Evolutionary conservation across 345 rosid genomes (phyloP), one percentile per base, ranked within the genome.

Genomic region (Brassica carinata): DNA sequence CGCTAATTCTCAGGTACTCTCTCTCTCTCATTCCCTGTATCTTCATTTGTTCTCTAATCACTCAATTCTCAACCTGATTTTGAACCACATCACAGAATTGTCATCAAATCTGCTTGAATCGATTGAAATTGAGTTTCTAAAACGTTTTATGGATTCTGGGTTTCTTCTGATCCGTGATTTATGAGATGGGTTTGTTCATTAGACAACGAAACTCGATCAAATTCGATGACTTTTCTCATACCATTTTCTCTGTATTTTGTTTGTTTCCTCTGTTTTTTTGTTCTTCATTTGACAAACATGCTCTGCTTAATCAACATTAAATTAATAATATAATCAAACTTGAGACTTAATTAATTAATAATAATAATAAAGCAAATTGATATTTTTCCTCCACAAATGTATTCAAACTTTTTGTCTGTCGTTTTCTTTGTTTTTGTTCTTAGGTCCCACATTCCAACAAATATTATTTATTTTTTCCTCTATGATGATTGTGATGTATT

Each of bases 361-460:
- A 10, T 68, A 23, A 51, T 48, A 1, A 30, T 2, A 53, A 23
- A 2, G 40, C 27, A 19, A 48, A n/a, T 61, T 53, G 26, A 9
- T 74, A 15, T 8, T 51, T 72, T 17, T 73, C 29, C 34, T 14
- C 13, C 64, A 43, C 62, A 61, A 61, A 68, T 73, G 83, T 48
- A 75, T 51, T 34, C 59, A 74, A 11, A 11, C 58, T 23, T 74
- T 51, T 66, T 53, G 76, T 62, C 61, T 69, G 76, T 70, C 76
- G 2, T 64, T 71, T 71, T 75, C 61, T 33, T 45, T 8, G 63
- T 62, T 48, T 68, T 23, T 74, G 38, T 45, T 45, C 26, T 29
- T 0, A 57, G 80, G 80, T 58, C 84, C 83, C 79, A 81, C 79
- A 0, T 70, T 36, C 76, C 79, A 57, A 15, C 72, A 67, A 30